Percentiles rank a stretch among this genome's conserved stretches.
These are phyloP conservation scores for Trichoderma endophyticum DNA, from an alignment of 2,329 filamentous ascomycete species.

Conservation along the genomic window DNA sequence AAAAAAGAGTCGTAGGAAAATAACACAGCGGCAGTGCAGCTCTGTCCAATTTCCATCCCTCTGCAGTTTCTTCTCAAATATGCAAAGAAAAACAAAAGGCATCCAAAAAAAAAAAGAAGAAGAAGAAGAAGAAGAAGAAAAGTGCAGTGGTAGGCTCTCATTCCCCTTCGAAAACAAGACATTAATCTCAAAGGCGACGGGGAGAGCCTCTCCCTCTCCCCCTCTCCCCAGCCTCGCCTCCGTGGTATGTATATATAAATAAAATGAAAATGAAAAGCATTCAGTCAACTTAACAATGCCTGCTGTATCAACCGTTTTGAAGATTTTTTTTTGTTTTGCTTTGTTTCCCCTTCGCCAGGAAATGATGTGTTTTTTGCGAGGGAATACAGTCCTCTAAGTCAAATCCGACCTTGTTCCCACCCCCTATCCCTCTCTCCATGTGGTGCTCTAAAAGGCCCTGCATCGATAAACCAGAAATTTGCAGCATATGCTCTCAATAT, in stretches of 20 bases:
- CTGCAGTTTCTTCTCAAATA: background rate
- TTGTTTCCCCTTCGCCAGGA: background rate
- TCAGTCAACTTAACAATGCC: slow-evolving; percentile 11
- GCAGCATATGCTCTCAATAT: slow-evolving; percentile 4
- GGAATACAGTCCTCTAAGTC: background rate
- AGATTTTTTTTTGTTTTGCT: background rate
- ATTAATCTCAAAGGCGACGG: slow-evolving; percentile 1
- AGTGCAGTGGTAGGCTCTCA: background rate
- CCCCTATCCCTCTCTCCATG: background rate
- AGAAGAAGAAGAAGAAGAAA: background rate
- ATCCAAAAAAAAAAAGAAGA: background rate
- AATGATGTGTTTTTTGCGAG: background rate
- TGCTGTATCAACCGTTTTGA: slow-evolving; percentile 11
- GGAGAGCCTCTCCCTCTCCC: background rate
- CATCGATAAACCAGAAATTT: background rate
- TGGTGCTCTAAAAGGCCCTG: background rate
- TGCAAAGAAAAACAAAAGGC: background rate
- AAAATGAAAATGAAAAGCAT: background rate
- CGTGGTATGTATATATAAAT: background rate
- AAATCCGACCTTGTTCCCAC: background rate
- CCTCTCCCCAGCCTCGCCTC: background rate
- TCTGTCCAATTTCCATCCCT: background rate
- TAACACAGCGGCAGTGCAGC: background rate
- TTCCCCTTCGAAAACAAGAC: slow-evolving; percentile 2
- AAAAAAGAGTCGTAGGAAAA: background rate